Evolutionary conservation across 2,329 filamentous ascomycete genomes (phyloP), one percentile per base, ranked within the genome.

Genomic region (Hortaea sp.): DNA sequence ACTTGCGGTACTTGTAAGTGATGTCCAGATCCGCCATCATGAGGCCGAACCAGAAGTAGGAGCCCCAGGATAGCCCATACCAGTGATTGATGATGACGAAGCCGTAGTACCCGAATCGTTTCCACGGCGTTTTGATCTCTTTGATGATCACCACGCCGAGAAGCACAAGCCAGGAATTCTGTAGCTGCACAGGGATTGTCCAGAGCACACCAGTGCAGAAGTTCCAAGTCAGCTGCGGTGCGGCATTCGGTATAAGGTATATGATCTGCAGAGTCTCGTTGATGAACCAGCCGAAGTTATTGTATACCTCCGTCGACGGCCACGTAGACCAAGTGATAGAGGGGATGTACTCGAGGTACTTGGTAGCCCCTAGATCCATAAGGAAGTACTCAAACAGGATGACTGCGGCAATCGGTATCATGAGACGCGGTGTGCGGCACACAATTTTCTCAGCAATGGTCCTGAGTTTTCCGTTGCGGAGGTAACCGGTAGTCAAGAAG

Each of bases 171-270:
- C 69, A 73, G 5, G 66, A 61, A 30, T 66, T 67, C 54, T 73
- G 70, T 1, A 73, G 58, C 50, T 71, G 69, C 2, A 73, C 69
- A 0, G 70, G 69, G 13, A 73, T 72, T 5, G 69, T 72, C 70
- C 70, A 73, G 2, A 73, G 62, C 2, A 73, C 69, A 54, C 70
- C 69, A 0, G 69, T 72, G 46, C 70, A 72, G 57, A 69, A 73
- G 53, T 73, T 66, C 57, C 64, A 66, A 1, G 68, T 72, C 40
- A 73, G 66, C 44, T 69, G 64, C 0, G 70, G 70, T 10, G 68
- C 68, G 2, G 68, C 69, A 41, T 73, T 73, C 10, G 70, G 70
- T 12, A 73, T 64, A 3, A 73, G 56, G 42, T 68, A 73, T n/a
- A 65, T 59, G 5, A 73, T 57, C 51, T 72, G 66, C 6, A 73